Percentiles rank a stretch among this genome's conserved stretches.
Evolutionary conservation across 2,329 filamentous ascomycete genomes (phyloP).

Genomic region (Ophiosphaerella herpotricha): DNA sequence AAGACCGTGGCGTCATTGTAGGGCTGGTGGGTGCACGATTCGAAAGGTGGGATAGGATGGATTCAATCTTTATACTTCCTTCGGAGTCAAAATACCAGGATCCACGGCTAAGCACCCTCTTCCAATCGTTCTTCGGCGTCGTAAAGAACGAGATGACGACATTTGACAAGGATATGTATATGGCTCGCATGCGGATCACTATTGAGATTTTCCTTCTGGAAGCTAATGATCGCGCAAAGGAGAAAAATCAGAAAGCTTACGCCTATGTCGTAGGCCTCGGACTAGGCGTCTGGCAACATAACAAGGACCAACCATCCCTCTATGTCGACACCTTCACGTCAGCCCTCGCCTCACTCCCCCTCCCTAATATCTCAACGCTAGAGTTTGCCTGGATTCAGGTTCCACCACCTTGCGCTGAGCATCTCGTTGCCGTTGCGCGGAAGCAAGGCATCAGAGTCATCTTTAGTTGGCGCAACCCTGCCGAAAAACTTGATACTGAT

Average conservation of each 20-base stretch:
- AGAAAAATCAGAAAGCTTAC: slow-evolving; percentile 4
- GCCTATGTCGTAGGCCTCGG: slow-evolving; percentile 10
- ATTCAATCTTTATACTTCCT: slow-evolving; percentile 4
- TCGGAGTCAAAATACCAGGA: neutral
- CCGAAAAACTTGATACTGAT: slow-evolving; percentile 8
- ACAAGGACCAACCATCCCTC: neutral
- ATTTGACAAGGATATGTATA: slow-evolving; percentile 6
- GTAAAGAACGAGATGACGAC: neutral
- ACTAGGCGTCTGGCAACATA: slow-evolving; percentile 7
- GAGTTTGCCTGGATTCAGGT: slow-evolving; percentile 10
- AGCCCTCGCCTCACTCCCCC: neutral
- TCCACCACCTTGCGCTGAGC: neutral
- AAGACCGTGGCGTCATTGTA: slow-evolving; percentile 8
- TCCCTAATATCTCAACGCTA: slow-evolving; percentile 7
- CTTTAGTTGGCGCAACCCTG: slow-evolving; percentile 11
- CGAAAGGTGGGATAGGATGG: slow-evolving; percentile 7
- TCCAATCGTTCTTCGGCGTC: slow-evolving; percentile 3
- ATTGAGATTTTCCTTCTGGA: slow-evolving; percentile 7
- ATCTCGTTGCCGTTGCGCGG: neutral
- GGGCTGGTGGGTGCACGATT: slow-evolving; percentile 10
- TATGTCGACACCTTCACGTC: slow-evolving; percentile 9
- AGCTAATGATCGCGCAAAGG: slow-evolving; percentile 6
- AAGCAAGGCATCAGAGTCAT: slow-evolving; percentile 8
- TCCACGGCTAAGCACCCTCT: neutral
- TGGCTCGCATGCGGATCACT: slow-evolving; percentile 7